Conservation (phyloP, 1,139 yeast genomes). For the Saccharomyces pastorianus region DNA sequence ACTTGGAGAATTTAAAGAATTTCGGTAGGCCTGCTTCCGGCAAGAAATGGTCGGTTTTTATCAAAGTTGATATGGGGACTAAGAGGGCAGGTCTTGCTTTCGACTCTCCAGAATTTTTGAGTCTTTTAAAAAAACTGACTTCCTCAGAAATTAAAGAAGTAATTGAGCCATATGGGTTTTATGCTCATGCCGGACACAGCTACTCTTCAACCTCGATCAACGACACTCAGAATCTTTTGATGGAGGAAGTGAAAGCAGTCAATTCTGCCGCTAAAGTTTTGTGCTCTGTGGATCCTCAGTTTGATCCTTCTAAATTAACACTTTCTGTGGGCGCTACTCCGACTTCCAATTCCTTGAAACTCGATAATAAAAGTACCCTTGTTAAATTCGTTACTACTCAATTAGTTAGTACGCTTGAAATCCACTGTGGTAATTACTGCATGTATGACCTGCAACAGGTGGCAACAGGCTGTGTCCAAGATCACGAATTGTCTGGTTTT, state of each 20-base stretch:
- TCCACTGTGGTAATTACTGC: conserved; percentile 75
- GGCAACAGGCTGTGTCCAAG: conserved; percentile 51
- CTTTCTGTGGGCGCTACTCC: conserved; percentile 73
- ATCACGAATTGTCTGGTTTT: conserved; percentile 44
- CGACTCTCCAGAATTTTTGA: conserved; percentile 30
- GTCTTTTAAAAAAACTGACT: conserved; percentile 32
- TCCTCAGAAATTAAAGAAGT: conserved; percentile 25
- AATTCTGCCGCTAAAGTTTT: conserved; percentile 37
- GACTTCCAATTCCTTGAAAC: conserved; percentile 57
- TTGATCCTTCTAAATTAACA: conserved; percentile 26
- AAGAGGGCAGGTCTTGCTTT: conserved; percentile 53
- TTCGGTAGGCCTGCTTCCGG: conserved; percentile 29
- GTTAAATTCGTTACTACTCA: conserved; percentile 37
- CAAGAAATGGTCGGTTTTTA: conserved; percentile 46
- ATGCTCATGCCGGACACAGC: conserved; percentile 76
- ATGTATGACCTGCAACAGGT: conserved; percentile 70
- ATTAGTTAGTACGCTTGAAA: conserved; percentile 47
- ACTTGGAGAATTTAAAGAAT: conserved; percentile 41
- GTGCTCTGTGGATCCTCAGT: conserved; percentile 21
- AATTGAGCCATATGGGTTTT: conserved; percentile 55
- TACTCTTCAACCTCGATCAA: conserved; percentile 43
- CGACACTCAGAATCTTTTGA: conserved; percentile 42
- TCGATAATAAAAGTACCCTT: conserved; percentile 8
- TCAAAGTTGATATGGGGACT: conserved; percentile 56
- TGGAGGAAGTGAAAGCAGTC: conserved; percentile 51